Base-by-base conservation (phyloP, 208 protist species). In the Leishmania gerbilli region DNA sequence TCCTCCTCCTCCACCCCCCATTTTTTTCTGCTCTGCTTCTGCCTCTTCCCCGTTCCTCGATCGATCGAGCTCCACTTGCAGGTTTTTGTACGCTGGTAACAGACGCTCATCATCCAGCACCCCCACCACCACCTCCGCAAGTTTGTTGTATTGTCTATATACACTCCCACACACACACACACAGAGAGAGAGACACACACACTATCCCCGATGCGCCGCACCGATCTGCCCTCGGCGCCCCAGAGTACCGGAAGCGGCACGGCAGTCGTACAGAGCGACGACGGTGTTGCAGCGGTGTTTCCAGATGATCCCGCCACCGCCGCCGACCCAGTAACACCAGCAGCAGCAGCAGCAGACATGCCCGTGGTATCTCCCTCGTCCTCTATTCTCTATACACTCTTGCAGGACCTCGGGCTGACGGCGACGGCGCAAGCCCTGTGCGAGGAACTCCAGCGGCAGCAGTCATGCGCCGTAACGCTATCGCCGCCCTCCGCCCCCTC, bases 401-500 rank as follows among this genome's bases (percentile, higher is more conserved):
- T 95, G 53, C 77, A 88, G 47, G 84, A 89, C 53, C 84, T 95
- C 42, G 87, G 89, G 17, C 75, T 92, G 60, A 87, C 81, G 37
- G 90, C 90, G 11, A 93, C 89, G 7, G 90, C 87, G n/a, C 81
- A 89, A 21, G 85, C 84, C 19, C 74, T 93, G 21, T 84, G 85
- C 45, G 80, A 86, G 8, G 89, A 95, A 81, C 82, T 87, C 24
- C 74, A 83, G 53, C 79, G 62, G 27, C 80, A 82, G 34, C 79
- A 85, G 37, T 72, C 76, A 15, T 17, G 68, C 72, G 21, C 42
- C 19, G 76, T 40, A 34, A 19, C 45, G 3, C 60, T 15, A 15
- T 71, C 74, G 7, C 74, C 74, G 1, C 74, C 74, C 19, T 77
- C 71, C 47, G 53, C 74, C 11, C 74, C 74, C 19, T 77, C 71